Conservation (phyloP, 78 protist genomes). For the Acrasis kona region DNA sequence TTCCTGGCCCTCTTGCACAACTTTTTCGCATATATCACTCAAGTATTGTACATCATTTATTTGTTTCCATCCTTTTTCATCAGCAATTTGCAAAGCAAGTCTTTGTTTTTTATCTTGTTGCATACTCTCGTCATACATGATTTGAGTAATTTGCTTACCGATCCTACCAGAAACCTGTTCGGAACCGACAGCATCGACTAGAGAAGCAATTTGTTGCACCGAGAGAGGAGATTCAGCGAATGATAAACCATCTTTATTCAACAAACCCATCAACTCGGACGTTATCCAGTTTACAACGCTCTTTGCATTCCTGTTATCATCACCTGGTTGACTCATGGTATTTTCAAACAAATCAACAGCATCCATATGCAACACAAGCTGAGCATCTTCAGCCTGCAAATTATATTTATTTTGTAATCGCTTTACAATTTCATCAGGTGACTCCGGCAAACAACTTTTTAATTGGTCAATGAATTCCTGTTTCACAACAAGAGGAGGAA, state of each 20-base stretch:
- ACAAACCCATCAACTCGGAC: slow-evolving; percentile 2
- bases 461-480: not conserved
- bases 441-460: not conserved
- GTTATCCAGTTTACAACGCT: not conserved
- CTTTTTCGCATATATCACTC: not conserved
- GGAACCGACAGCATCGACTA: not conserved
- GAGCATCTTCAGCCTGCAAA: not conserved
- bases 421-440: not conserved
- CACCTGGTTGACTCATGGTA: not conserved
- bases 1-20: not conserved
- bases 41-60: not conserved
- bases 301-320: not conserved
- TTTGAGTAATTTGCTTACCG: not conserved
- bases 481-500: slow-evolving; percentile 48
- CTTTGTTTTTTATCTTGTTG: no score
- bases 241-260: not conserved
- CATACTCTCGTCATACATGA: not conserved
- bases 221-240: slow-evolving; percentile 8
- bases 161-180: not conserved
- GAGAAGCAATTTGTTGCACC: not conserved
- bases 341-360: not conserved
- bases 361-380: not conserved
- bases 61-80: not conserved
- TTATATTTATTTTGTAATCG: not conserved
- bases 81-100: not conserved